Conservation (phyloP, 2,329 filamentous ascomycete species). For the Trichoderma hamatum region DNA sequence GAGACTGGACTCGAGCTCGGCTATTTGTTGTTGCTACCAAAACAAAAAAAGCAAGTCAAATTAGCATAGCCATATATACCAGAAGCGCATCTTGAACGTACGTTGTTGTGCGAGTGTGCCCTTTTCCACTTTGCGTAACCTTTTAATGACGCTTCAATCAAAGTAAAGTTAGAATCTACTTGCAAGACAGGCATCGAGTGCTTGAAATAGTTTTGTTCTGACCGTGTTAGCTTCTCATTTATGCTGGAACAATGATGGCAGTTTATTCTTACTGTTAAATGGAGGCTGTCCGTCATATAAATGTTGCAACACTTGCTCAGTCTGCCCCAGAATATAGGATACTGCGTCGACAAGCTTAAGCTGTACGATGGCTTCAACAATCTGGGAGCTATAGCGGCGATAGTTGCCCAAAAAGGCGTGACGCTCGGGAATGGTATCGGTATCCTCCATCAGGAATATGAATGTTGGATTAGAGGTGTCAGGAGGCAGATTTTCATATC, state of each 20-base stretch:
- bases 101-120: constrained; percentile 37
- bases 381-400: constrained; percentile 81
- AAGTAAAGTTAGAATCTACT: constrained; percentile 86
- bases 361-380: constrained; percentile 85
- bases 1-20: constrained; percentile 63
- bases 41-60: constrained; percentile 28
- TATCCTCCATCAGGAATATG: constrained; percentile 86
- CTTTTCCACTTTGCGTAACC: constrained; percentile 80
- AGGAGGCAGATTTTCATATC: constrained; percentile 84
- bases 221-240: constrained; percentile 22
- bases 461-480: constrained; percentile 79
- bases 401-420: constrained; percentile 97
- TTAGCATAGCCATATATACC: constrained; percentile 12
- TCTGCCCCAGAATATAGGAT: constrained; percentile 79
- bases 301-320: constrained; percentile 72
- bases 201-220: constrained; percentile 65
- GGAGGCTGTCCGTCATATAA: constrained; percentile 72
- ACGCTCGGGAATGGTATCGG: constrained; percentile 89
- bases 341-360: constrained; percentile 83
- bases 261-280: constrained; percentile 61
- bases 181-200: constrained; percentile 72
- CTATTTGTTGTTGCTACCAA: constrained; percentile 56
- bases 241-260: background rate
- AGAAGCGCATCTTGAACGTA: constrained; percentile 31
- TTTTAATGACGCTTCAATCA: constrained; percentile 85